Conservation (phyloP, 805 yeast genomes). For the Tetrapisispora phaffii region DNA sequence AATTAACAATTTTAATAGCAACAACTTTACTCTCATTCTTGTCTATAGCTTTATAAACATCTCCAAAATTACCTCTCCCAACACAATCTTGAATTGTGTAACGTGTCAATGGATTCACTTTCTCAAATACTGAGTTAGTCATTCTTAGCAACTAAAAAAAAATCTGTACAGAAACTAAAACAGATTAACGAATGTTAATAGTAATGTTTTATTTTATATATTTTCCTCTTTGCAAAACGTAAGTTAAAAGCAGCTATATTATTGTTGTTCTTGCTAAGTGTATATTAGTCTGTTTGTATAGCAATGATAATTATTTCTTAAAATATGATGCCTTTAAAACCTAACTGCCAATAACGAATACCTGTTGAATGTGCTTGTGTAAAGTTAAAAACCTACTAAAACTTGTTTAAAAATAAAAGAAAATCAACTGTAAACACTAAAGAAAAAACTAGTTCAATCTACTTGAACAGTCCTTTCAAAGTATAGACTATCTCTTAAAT, state of each 20-base stretch:
- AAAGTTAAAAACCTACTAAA: neutral
- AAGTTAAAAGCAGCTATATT: neutral
- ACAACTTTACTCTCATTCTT: conserved; percentile 37
- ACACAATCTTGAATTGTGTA: conserved; percentile 45
- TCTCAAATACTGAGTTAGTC: neutral
- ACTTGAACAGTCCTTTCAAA: neutral
- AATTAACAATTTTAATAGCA: conserved; percentile 79
- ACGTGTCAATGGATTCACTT: conserved; percentile 16
- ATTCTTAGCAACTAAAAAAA: neutral
- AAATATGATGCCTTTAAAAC: neutral
- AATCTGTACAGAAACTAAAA: too few relatives aligned
- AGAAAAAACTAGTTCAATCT: neutral
- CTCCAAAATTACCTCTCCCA: conserved; percentile 83
- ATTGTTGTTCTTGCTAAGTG: neutral
- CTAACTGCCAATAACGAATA: neutral
- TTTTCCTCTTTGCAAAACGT: neutral
- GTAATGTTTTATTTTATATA: too few relatives aligned
- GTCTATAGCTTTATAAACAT: conserved; percentile 57
- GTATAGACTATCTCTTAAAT: too few relatives aligned
- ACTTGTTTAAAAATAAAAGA: too few relatives aligned
- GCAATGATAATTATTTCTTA: neutral
- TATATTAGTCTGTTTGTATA: neutral
- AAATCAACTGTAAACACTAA: neutral
- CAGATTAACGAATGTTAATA: neutral
- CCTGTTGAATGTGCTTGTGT: neutral